These are phyloP conservation scores for Persicaria maculosa DNA, from an alignment of 148 eudicot species.

Conservation along the genomic window DNA sequence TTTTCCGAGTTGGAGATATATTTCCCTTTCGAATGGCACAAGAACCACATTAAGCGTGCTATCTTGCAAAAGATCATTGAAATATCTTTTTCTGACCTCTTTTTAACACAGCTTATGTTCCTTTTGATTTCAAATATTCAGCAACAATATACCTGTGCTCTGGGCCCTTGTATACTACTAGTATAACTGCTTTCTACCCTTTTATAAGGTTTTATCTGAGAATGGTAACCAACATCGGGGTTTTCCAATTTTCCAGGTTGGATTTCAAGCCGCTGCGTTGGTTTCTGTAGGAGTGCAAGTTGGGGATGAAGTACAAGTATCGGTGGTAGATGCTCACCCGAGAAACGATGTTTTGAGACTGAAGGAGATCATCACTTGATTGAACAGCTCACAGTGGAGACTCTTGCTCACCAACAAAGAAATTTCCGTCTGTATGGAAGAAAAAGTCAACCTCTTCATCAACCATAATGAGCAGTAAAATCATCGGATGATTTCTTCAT, in stretches of 20 bases:
- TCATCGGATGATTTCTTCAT: background rate
- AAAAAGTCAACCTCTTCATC: background rate
- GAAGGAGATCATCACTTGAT: constrained; percentile 36
- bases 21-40: constrained; percentile 15
- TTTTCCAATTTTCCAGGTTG: constrained; percentile 45
- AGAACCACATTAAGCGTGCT: constrained; percentile 3
- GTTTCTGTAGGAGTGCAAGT: constrained; percentile 64
- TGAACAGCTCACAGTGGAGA: background rate
- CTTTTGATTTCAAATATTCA: background rate
- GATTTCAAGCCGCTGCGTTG: constrained; percentile 78
- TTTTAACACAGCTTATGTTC: background rate
- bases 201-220: too few relatives aligned
- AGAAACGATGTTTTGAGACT: constrained; percentile 66
- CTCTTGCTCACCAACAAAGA: background rate
- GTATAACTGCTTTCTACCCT: background rate
- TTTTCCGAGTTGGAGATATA: too few relatives aligned
- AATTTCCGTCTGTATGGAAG: background rate
- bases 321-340: constrained; percentile 76
- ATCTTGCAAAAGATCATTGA: background rate
- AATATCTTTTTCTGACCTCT: background rate
- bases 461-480: background rate
- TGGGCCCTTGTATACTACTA: too few relatives aligned
- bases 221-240: background rate
- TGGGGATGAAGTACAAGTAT: constrained; percentile 78
- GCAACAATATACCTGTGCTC: too few relatives aligned